A percentile compares a stretch with the other conserved stretches of the same genome.
Conservation (phyloP, 2,329 filamentous ascomycete genomes). For the Leptographium radiaticola region DNA sequence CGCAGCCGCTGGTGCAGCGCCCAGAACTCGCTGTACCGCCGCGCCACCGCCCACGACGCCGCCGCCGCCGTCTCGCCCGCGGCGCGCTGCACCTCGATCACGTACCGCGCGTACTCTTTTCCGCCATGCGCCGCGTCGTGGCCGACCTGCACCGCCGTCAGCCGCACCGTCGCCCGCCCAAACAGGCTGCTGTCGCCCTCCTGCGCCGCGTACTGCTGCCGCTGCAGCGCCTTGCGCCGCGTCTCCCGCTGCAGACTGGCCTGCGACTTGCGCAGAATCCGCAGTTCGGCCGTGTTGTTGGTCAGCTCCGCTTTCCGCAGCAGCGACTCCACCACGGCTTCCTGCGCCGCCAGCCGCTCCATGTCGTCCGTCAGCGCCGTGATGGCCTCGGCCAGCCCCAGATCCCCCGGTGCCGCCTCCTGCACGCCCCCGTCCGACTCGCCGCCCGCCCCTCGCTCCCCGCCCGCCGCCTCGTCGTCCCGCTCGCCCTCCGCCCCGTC, state of each 20-base stretch:
- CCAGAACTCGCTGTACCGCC: constrained; percentile 93
- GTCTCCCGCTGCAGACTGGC: constrained; percentile 88
- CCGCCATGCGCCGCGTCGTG: background rate
- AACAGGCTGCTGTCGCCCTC: constrained; percentile 97
- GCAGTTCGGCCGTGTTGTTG: constrained; percentile 86
- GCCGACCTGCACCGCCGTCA: constrained; percentile 87
- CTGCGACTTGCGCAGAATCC: constrained; percentile 87
- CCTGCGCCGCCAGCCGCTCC: constrained; percentile 74
- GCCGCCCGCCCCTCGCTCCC: constrained; percentile 23
- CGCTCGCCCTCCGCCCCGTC: constrained; percentile 56
- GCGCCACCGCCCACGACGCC: constrained; percentile 86
- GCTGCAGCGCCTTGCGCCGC: constrained; percentile 83
- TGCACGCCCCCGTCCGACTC: constrained; percentile 73
- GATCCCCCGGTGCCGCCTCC: constrained; percentile 85
- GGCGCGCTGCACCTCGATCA: constrained; percentile 80
- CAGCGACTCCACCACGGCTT: constrained; percentile 80
- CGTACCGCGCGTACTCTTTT: constrained; percentile 84
- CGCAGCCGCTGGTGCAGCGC: constrained; percentile 85
- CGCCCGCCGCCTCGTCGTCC: constrained; percentile 31
- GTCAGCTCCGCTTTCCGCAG: constrained; percentile 91
- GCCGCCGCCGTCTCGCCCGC: constrained; percentile 93
- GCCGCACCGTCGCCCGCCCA: constrained; percentile 76
- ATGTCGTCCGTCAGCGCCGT: constrained; percentile 80
- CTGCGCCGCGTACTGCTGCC: constrained; percentile 93
- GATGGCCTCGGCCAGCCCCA: constrained; percentile 88